These are phyloP conservation scores for Backusella tuberculispora DNA, from an alignment of 192 early-diverging fungal species.

Conservation along the genomic window DNA sequence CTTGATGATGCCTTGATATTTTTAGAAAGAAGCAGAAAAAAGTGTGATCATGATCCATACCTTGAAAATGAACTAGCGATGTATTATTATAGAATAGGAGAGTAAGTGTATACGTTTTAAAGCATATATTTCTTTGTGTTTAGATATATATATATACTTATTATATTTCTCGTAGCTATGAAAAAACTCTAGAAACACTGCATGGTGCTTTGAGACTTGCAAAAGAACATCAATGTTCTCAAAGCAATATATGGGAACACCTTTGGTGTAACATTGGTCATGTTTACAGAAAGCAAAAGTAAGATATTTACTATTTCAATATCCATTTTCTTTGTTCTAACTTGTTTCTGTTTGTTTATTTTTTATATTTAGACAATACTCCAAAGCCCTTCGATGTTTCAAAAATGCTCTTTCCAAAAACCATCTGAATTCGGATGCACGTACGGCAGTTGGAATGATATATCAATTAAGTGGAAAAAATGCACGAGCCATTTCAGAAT, in stretches of 20 bases:
- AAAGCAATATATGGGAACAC: slow-evolving; percentile 58
- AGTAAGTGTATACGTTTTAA: slow-evolving; percentile 45
- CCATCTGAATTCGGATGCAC: slow-evolving; percentile 48
- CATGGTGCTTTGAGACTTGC: slow-evolving; percentile 55
- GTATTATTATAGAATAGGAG: slow-evolving; percentile 51
- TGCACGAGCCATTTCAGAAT: slow-evolving; percentile 56
- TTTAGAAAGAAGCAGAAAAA: slow-evolving; percentile 49
- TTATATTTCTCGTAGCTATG: slow-evolving; percentile 45
- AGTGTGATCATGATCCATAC: slow-evolving; percentile 67
- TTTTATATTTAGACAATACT: slow-evolving; percentile 41
- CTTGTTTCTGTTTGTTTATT: neutral
- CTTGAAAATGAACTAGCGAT: slow-evolving; percentile 77
- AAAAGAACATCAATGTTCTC: slow-evolving; percentile 46
- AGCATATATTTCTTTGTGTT: neutral
- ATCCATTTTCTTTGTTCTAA: neutral
- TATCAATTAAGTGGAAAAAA: slow-evolving; percentile 56
- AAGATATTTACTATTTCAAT: slow-evolving; percentile 45
- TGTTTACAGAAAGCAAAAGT: slow-evolving; percentile 54
- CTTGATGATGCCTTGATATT: slow-evolving; percentile 64
- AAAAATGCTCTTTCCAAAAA: slow-evolving; percentile 45
- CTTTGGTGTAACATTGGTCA: slow-evolving; percentile 74
- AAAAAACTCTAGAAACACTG: slow-evolving; percentile 56
- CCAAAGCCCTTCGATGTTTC: slow-evolving; percentile 43
- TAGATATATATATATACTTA: slow-evolving; percentile 5
- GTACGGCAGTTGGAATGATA: slow-evolving; percentile 58